phyloP scores from a whole-genome alignment of 495 filamentous ascomycete species.

The Chaetomium cochliodes region DNA sequence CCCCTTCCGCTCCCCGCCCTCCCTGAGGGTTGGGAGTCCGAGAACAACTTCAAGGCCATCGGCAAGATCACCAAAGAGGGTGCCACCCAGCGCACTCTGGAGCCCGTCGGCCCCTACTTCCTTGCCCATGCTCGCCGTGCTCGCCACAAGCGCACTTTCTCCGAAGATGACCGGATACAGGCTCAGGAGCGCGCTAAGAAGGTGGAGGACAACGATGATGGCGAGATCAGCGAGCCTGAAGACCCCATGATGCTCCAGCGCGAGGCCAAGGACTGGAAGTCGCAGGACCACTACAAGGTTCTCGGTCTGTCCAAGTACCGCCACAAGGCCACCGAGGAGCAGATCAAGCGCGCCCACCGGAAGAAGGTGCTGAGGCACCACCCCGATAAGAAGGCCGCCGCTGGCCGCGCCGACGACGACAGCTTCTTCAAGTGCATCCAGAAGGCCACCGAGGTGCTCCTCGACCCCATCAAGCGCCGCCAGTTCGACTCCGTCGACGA shows the following conservation, averaged over 20 bases:
- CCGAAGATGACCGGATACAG: slow-evolving; percentile 96
- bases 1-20: slow-evolving; percentile 68
- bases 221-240: slow-evolving; percentile 89
- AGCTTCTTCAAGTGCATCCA: slow-evolving; percentile 99
- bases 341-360: slow-evolving; percentile 97
- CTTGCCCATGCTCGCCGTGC: slow-evolving; percentile 94
- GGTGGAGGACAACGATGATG: slow-evolving; percentile 85
- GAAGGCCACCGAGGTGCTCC: slow-evolving; percentile 90
- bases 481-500: slow-evolving; percentile 98
- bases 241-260: slow-evolving; percentile 84
- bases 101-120: slow-evolving; percentile 96
- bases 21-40: slow-evolving; percentile 77
- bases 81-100: slow-evolving; percentile 77
- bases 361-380: slow-evolving; percentile 99
- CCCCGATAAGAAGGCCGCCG: slow-evolving; percentile 96
- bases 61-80: slow-evolving; percentile 60
- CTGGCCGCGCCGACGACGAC: slow-evolving; percentile 85
- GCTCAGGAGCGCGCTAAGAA: slow-evolving; percentile 93
- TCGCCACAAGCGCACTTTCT: slow-evolving; percentile 95
- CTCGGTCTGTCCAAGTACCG: slow-evolving; percentile 91
- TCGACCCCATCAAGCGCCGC: slow-evolving; percentile 86
- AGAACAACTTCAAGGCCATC: slow-evolving; percentile 86
- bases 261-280: slow-evolving; percentile 99
- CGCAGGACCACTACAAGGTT: slow-evolving; percentile 97
- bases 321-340: slow-evolving; percentile 87